Evolutionary conservation across 1,284 basidiomycete species (phyloP).

Genomic region (Tilletia indica): DNA sequence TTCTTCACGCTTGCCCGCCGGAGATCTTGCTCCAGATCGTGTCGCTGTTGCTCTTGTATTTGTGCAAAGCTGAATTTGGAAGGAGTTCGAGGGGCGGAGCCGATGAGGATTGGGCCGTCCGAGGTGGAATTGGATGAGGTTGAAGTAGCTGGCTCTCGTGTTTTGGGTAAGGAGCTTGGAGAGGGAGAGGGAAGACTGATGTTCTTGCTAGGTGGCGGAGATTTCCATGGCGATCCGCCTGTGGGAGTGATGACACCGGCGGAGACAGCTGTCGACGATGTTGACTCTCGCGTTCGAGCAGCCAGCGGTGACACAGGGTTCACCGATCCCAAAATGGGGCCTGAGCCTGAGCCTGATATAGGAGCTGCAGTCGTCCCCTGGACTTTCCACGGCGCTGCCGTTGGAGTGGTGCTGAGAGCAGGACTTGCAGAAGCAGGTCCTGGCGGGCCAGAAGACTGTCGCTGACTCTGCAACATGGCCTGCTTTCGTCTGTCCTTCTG

Average conservation of each 20-base stretch:
- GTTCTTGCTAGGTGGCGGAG: constrained; percentile 17
- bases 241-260: not conserved
- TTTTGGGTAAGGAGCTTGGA: constrained; percentile 18
- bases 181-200: too few species aligned
- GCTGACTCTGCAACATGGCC: constrained; percentile 31
- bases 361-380: not conserved
- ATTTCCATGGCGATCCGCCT: constrained; percentile 5
- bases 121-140: not conserved
- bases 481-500: constrained; percentile 51
- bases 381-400: constrained; percentile 32
- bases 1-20: constrained; percentile 29
- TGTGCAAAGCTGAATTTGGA: constrained; percentile 19
- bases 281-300: not conserved
- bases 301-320: not conserved
- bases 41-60: constrained; percentile 43
- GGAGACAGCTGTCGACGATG: constrained; percentile 2
- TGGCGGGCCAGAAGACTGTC: constrained; percentile 11
- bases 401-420: constrained; percentile 5
- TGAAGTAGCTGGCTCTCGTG: not conserved
- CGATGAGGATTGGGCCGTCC: not conserved
- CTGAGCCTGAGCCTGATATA: not conserved
- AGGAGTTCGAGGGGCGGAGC: not conserved
- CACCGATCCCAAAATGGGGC: too few species aligned
- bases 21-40: constrained; percentile 29
- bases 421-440: constrained; percentile 14